These are phyloP conservation scores for Gossypium anomalum DNA, from an alignment of 345 rosid species.

Conservation along the genomic window DNA sequence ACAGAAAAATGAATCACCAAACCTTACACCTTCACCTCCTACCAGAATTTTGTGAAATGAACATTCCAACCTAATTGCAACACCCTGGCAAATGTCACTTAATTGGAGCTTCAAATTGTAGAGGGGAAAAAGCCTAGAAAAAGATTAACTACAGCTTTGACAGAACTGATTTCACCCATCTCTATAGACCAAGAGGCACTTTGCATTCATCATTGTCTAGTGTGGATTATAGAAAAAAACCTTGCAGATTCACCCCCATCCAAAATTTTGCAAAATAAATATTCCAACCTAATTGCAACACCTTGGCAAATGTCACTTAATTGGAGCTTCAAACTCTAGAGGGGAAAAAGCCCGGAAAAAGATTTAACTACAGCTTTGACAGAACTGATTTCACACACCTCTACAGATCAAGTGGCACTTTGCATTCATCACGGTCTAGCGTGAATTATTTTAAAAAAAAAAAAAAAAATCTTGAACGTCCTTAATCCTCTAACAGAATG, in stretches of 20 bases:
- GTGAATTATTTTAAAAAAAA: not conserved
- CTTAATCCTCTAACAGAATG: not conserved
- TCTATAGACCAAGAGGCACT: not conserved
- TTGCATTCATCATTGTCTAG: not conserved
- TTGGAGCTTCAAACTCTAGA: not conserved
- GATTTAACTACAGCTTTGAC: not conserved
- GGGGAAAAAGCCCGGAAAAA: not conserved
- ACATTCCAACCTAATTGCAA: not conserved
- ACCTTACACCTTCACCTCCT: not conserved
- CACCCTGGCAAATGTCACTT: not conserved
- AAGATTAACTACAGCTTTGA: not conserved
- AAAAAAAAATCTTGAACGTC: not conserved
- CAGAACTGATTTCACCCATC: too few relatives aligned
- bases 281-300: not conserved
- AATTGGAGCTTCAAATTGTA: not conserved
- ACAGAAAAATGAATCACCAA: not conserved
- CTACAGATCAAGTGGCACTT: not conserved
- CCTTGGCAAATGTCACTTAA: not conserved
- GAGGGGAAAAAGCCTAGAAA: not conserved
- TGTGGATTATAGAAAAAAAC: not conserved
- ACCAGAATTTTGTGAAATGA: not conserved
- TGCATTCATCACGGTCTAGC: not conserved
- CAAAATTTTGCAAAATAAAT: not conserved
- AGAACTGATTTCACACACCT: too few relatives aligned
- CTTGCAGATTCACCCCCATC: not conserved